These are phyloP conservation scores for Pseudogymnoascus sp. DNA, from an alignment of 2,329 filamentous ascomycete genomes.

Conservation along the genomic window DNA sequence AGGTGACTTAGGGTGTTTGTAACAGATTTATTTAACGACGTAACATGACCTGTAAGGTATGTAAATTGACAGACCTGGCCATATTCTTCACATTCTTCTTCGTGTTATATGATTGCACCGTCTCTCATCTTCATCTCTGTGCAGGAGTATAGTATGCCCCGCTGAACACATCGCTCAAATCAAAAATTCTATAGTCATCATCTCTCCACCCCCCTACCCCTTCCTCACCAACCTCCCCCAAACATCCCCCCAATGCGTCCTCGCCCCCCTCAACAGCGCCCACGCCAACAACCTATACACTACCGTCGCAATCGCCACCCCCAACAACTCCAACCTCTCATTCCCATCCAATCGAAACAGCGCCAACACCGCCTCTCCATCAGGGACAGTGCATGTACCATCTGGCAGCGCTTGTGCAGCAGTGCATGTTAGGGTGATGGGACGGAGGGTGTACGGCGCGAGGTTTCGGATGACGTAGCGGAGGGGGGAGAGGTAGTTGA, in stretches of 20 bases:
- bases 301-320: conserved; percentile 55
- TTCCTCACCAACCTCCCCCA: neutral
- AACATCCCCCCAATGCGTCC: conserved; percentile 41
- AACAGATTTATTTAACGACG: neutral
- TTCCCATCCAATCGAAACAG: conserved; percentile 61
- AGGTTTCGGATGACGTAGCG: conserved; percentile 63
- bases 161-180: neutral
- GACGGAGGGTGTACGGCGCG: conserved; percentile 56
- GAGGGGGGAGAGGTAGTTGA: conserved; percentile 67
- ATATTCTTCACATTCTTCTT: neutral
- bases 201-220: neutral
- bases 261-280: conserved; percentile 46
- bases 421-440: conserved; percentile 57
- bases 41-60: neutral
- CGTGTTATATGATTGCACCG: neutral
- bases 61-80: neutral
- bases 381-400: conserved; percentile 58
- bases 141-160: neutral
- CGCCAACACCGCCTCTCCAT: conserved; percentile 58
- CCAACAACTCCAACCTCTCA: conserved; percentile 52
- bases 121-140: neutral
- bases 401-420: conserved; percentile 50
- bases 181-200: neutral
- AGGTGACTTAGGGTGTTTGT: neutral
- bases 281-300: conserved; percentile 60